Conservation (phyloP, 352 stramenopile genomes). For the Peronospora farinosa region DNA sequence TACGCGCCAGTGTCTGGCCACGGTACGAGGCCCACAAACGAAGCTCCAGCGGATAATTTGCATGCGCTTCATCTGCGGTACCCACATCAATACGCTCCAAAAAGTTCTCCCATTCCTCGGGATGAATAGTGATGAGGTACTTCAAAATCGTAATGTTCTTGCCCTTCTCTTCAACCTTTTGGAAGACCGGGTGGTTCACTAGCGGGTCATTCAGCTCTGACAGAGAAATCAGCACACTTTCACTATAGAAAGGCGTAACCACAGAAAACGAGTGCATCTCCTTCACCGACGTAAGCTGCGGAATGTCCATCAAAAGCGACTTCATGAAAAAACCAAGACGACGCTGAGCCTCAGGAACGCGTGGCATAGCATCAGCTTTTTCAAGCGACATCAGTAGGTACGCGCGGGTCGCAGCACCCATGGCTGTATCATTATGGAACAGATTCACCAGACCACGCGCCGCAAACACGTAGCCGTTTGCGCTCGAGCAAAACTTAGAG, state of each 20-base stretch:
- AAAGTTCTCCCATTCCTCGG: conserved; percentile 76
- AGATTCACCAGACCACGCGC: conserved; percentile 69
- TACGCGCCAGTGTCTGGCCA: conserved; percentile 67
- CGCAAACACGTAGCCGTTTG: conserved; percentile 75
- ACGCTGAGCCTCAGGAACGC: conserved; percentile 60
- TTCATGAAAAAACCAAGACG: conserved; percentile 81
- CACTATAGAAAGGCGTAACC: conserved; percentile 73
- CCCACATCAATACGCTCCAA: conserved; percentile 66
- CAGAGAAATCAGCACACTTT: conserved; percentile 62
- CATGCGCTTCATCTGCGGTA: conserved; percentile 52
- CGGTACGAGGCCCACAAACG: conserved; percentile 72
- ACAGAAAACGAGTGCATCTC: conserved; percentile 82
- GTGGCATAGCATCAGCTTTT: conserved; percentile 62
- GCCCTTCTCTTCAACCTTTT: conserved; percentile 64
- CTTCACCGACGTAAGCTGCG: conserved; percentile 60
- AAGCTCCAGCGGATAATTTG: conserved; percentile 62
- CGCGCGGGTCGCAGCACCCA: conserved; percentile 68
- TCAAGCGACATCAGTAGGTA: conserved; percentile 68
- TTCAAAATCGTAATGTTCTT: conserved; percentile 82
- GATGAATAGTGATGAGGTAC: conserved; percentile 73
- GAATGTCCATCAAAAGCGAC: conserved; percentile 74
- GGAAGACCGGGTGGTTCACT: conserved; percentile 64
- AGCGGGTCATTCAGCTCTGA: conserved; percentile 60
- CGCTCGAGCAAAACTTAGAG: conserved; percentile 67
- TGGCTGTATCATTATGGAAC: conserved; percentile 67